A percentile compares a stretch with the other conserved stretches of the same genome.
phyloP scores from a whole-genome alignment of 1,284 basidiomycete genomes.

The Marasmius tenuissimus region DNA sequence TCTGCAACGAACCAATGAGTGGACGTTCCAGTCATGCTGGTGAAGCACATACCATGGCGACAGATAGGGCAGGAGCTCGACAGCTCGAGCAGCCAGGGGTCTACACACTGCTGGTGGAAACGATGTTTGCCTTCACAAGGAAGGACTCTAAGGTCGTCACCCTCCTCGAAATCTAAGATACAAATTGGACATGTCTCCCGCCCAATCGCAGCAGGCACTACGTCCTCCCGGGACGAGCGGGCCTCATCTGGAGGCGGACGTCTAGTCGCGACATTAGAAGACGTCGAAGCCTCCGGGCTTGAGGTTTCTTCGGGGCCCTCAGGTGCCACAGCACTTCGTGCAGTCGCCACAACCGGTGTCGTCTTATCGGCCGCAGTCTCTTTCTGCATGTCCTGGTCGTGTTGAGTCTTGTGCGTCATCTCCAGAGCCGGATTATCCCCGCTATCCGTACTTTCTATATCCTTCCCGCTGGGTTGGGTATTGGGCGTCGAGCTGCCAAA shows the following conservation, averaged over 20 bases:
- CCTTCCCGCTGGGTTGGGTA: slow-evolving; percentile 22
- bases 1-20: slow-evolving; percentile 28
- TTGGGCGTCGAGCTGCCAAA: slow-evolving; percentile 46
- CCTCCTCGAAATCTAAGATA: slow-evolving; percentile 89
- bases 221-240: slow-evolving; percentile 30
- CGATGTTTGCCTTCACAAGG: slow-evolving; percentile 88
- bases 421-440: background rate
- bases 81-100: slow-evolving; percentile 87
- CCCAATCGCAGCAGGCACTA: slow-evolving; percentile 66
- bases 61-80: slow-evolving; percentile 90
- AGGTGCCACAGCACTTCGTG: background rate
- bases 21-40: background rate
- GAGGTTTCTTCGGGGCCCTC: background rate
- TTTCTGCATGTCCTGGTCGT: too few relatives aligned
- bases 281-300: background rate
- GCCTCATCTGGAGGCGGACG: background rate
- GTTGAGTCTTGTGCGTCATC: background rate
- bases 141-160: slow-evolving; percentile 85
- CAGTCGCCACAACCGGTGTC: background rate
- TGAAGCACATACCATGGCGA: slow-evolving; percentile 65
- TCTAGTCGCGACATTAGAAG: background rate
- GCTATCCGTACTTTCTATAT: slow-evolving; percentile 17
- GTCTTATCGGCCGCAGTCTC: too few relatives aligned
- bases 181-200: slow-evolving; percentile 92
- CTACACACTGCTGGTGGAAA: slow-evolving; percentile 84